Conservation (phyloP, 139 green algal genomes). For the Pseudopediastrum boryanum region DNA sequence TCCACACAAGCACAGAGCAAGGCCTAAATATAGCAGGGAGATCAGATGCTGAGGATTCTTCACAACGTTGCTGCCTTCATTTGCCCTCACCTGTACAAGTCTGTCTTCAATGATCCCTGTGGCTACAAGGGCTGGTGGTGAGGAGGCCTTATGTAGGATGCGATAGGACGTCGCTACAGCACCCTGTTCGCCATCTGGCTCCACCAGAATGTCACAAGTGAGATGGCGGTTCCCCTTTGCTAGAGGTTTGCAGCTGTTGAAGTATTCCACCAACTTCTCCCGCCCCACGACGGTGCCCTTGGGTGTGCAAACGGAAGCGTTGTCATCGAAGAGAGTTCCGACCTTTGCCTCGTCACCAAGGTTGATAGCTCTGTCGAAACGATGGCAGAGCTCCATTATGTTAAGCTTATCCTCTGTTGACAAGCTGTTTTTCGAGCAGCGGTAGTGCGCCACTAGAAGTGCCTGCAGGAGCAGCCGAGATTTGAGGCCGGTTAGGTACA, state of each 20-base stretch:
- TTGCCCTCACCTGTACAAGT: too few relatives aligned
- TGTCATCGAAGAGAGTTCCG: slow-evolving; percentile 10
- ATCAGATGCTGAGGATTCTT: too few relatives aligned
- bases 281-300: slow-evolving; percentile 10
- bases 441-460: too few relatives aligned
- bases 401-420: slow-evolving; percentile 35
- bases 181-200: slow-evolving; percentile 6
- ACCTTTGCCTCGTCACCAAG: slow-evolving; percentile 14
- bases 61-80: too few relatives aligned
- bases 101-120: slow-evolving; percentile 39
- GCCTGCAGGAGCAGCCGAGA: too few relatives aligned
- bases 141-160: slow-evolving; percentile 32
- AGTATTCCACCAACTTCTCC: slow-evolving; percentile 20
- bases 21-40: too few relatives aligned
- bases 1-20: too few relatives aligned
- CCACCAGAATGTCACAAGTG: slow-evolving; percentile 33
- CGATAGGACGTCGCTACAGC: slow-evolving; percentile 19
- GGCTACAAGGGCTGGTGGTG: slow-evolving; percentile 34
- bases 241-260: slow-evolving; percentile 8
- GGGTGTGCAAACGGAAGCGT: slow-evolving; percentile 7
- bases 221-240: slow-evolving; percentile 43
- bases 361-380: slow-evolving; percentile 39
- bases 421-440: too few relatives aligned
- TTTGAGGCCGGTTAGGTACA: too few relatives aligned
- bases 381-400: slow-evolving; percentile 40